Evolutionary conservation across 495 filamentous ascomycete species (phyloP), one percentile per base, ranked within the genome.

Genomic region (Filosporella fistucella): DNA sequence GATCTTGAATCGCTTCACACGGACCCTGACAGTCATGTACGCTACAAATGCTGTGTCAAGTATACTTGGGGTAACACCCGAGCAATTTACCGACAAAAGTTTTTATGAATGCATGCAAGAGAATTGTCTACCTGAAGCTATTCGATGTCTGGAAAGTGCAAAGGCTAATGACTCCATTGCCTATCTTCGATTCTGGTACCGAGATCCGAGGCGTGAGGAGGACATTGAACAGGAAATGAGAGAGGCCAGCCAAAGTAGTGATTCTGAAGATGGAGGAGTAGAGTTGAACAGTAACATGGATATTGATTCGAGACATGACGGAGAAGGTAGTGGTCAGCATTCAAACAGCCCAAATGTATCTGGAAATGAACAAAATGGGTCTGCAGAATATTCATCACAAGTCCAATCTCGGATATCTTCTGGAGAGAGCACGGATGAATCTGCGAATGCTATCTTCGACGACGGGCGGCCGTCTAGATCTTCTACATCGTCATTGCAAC

Each of bases 121-220:
- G 52, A 82, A 86, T 46, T 91, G 86, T 53, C 64, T 91, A 18
- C 67, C 73, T 12, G 85, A 90, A 54, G 88, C 87, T 12, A 77
- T 90, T 11, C 75, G 79, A 48, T 89, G 82, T 54, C 64, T 95
- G 34, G 88, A 94, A 60, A 82, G 82, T 54, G 89, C 89, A 6
- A 94, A 95, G 60, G 83, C 81, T n/a, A 94, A 95, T 55, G 88
- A 94, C 54, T 94, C 89, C 11, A 94, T 95, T 55, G 89, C 89
- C 12, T 95, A 95, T 56, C 71, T 95, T 42, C 85, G 89, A n/a
- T 95, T 95, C 59, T 88, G 80, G 75, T 91, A 83, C 62, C 76
- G 86, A 26, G 84, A 94, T 63, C 89, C 88, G 22, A 71, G 75
- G 45, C 54, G 57, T 45, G 56, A 63, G 22, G 68, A 71, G 13